Base-by-base conservation (phyloP, 2,329 filamentous ascomycete genomes). In the Fusarium nelsonii region DNA sequence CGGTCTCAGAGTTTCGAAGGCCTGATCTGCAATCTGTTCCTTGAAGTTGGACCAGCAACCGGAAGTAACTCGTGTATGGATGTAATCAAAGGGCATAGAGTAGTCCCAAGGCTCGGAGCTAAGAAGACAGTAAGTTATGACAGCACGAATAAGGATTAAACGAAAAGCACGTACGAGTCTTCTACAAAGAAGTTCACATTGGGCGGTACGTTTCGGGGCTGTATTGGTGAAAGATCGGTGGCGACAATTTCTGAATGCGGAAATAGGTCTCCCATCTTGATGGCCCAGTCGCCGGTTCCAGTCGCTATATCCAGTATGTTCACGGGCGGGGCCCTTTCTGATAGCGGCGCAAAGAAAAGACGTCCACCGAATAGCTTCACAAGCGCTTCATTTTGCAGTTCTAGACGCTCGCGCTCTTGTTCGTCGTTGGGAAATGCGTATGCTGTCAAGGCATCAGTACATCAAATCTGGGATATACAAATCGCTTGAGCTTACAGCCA, bases 121-220 rank as follows among this genome's bases (percentile, higher is more conserved):
- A 57, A n/a, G 48, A n/a, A 26, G 23, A 18, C 9, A 26, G 26
- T 53, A 30, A 68, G 61, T n/a, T 40, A 58, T 28, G 23, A 20
- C 37, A 39, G n/a, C 23, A n/a, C 9, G 20, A 15, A 36, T 16
- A 5, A 40, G 16, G 8, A 39, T 28, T 23, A 15, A 51, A 39
- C 4, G 6, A 9, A 20, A 40, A 40, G 23, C n/a, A 76, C 79
- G 70, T 74, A 79, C 77, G 79, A 80, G 72, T 94, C 91, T 74
- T 93, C 91, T 45, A 94, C 85, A 63, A 88, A 88, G 69, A 94
- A 94, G 65, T 88, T 87, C 15, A 93, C 90, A 66, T 94, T 94
- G 18, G 87, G 85, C 1, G 92, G 91, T 1, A 93, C 89, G 48
- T 86, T 82, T 6, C 80, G 80, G 4, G 90, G 89, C 73, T 92